Percentiles rank a stretch among this genome's conserved stretches.
phyloP scores from a whole-genome alignment of 2,329 filamentous ascomycete genomes.

The Zasmidium citrigriseum region DNA sequence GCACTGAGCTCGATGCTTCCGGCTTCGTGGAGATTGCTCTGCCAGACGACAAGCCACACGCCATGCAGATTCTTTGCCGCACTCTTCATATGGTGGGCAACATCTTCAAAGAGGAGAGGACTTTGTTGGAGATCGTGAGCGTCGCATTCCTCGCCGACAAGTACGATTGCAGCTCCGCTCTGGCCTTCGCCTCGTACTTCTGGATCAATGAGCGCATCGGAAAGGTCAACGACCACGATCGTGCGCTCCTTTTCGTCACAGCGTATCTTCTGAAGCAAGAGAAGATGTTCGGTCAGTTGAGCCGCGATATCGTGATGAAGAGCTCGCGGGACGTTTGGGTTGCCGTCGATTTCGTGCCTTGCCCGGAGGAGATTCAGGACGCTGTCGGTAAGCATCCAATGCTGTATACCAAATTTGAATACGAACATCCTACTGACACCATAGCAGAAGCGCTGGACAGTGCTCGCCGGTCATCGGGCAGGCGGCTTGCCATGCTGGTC shows the following conservation, averaged over 20 bases:
- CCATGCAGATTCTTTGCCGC: constrained; percentile 7
- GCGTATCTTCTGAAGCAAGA: not conserved
- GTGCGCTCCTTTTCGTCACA: not conserved
- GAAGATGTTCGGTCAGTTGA: not conserved
- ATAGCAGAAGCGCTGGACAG: no score
- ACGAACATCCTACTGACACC: no score
- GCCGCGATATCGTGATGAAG: not conserved
- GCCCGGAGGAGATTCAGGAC: not conserved
- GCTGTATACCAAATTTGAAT: no score
- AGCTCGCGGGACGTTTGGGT: not conserved
- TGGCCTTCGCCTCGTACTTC: not conserved
- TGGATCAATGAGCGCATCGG: not conserved
- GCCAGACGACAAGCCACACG: constrained; percentile 3
- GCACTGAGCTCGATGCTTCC: not conserved
- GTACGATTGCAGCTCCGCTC: constrained; percentile 5
- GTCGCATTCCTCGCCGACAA: constrained; percentile 9
- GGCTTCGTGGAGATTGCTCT: constrained; percentile 1
- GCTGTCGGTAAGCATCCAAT: not conserved
- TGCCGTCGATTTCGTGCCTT: not conserved
- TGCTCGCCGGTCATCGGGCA: no score
- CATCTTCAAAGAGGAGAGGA: not conserved
- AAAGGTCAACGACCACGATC: not conserved
- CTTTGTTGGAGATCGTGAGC: not conserved
- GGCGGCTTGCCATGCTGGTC: no score
- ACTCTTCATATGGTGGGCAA: constrained; percentile 3